Conservation (phyloP, 352 stramenopile species). For the Thraustotheca clavata region DNA sequence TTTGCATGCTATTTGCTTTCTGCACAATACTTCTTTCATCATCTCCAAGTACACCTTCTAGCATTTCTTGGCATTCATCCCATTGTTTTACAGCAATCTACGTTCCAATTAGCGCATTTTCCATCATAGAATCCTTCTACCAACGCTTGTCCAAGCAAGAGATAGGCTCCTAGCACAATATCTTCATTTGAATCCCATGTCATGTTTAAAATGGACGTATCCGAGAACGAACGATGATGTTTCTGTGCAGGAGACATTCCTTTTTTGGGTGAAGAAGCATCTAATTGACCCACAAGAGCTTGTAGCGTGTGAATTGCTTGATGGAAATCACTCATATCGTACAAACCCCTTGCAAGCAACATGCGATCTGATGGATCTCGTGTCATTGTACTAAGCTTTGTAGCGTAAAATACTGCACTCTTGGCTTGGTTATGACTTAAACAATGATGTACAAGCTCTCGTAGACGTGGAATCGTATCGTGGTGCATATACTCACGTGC, state of each 20-base stretch:
- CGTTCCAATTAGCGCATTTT: neutral
- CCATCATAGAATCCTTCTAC: slow-evolving; percentile 23
- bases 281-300: slow-evolving; percentile 16
- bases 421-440: slow-evolving; percentile 6
- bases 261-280: slow-evolving; percentile 10
- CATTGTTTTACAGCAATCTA: slow-evolving; percentile 54
- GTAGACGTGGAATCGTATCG: slow-evolving; percentile 37
- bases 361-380: slow-evolving; percentile 42
- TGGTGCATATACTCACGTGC: slow-evolving; percentile 72
- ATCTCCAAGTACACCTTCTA: slow-evolving; percentile 51
- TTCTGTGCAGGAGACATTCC: neutral
- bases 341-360: slow-evolving; percentile 72
- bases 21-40: slow-evolving; percentile 40
- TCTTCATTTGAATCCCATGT: slow-evolving; percentile 5
- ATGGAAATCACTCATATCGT: slow-evolving; percentile 54
- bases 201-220: neutral
- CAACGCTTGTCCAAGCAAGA: slow-evolving; percentile 68
- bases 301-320: slow-evolving; percentile 61
- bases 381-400: slow-evolving; percentile 45
- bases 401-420: slow-evolving; percentile 19
- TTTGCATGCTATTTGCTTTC: slow-evolving; percentile 20
- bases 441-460: slow-evolving; percentile 2
- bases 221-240: neutral
- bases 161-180: slow-evolving; percentile 36
- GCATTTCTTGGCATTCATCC: slow-evolving; percentile 68